Evolutionary conservation across 768 basidiomycete genomes (phyloP), one percentile per base, ranked within the genome.

Genomic region (Mrakia gelida): DNA sequence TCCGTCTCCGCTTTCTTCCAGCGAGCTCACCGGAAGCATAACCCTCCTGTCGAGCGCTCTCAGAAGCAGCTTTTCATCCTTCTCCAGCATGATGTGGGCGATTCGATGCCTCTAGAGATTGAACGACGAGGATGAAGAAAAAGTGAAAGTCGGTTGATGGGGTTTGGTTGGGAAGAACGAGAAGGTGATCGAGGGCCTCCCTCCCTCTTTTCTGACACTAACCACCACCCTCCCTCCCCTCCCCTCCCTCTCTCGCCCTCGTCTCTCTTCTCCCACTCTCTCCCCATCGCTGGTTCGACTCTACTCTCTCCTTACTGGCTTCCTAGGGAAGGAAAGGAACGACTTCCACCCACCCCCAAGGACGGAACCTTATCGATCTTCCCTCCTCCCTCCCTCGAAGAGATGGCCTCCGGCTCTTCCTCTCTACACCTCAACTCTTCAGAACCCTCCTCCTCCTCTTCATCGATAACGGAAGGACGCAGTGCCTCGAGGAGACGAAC

Each of bases 31-130:
- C 2, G 77, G 77, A 28, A 45, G 16, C 23, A 78, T 67, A 32
- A 78, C 68, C 2, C 73, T 63, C 23, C 73, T 13, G n/a, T 78
- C 77, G 28, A 78, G 72, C 10, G 73, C 52, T n/a, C 54, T 21
- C 28, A 75, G 2, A 15, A 78, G 54, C 38, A 73, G 38, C 28
- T 30, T n/a, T 61, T 67, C 59, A 45, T 75, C 75, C 75, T 68
- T 45, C 30, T 67, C 45, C 30, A 75, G 75, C 75, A 70, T 70
- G 62, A 18, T 30, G 38, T 13, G 6, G 43, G 45, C 7, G 28
- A 28, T 34, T 15, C 7, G 34, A 21, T 13, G 4, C 21, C 30
- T 28, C 32, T 18, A 43, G 32, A 16, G 67, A 11, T 26, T 43
- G 6, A 23, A 65, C 30, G 32, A 54, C n/a, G 10, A 28, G 52